Base-by-base conservation (phyloP, 2,329 filamentous ascomycete species). In the Botrytis paeoniae region DNA sequence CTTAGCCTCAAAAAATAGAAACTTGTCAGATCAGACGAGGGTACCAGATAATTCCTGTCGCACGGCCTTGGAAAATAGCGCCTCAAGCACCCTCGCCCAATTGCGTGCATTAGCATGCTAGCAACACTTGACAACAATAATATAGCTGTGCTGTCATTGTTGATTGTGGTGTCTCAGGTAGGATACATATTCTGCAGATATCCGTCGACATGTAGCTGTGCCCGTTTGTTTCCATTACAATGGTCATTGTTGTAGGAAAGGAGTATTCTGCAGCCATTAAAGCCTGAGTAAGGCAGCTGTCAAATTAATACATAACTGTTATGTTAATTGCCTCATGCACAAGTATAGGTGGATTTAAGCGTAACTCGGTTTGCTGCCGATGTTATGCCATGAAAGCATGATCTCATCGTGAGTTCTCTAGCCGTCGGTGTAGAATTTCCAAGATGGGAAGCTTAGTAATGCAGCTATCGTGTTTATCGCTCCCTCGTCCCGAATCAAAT, bases 51-150 rank as follows among this genome's bases (percentile, higher is more conserved):
- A 65, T 68, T 16, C 37, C 61, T 63, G 71, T 70, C 35, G 72
- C 76, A 74, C 72, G 73, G 72, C 29, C 71, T 73, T 68, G 57
- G 70, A 70, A 70, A 70, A 74, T 73, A 74, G 76, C 71, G 70
- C 69, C 66, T 60, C 64, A 68, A 72, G 72, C 74, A 73, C 70
- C 73, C 51, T 72, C 35, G 60, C 59, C 59, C 62, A 72, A 79
- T 79, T 77, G 75, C 73, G 77, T 80, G 78, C 78, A 79, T 79
- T 78, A 79, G 77, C 25, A 68, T 68, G 48, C 73, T 74, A 73
- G 63, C 70, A 70, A 69, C 39, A 25, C 41, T 37, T 57, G 54
- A 73, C 62, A 72, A 72, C 35, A 71, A 66, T 72, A 68, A 62
- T 45, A 72, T 60, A 43, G 37, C 74, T 74, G 75, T 73, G 75